Conservation (phyloP, 768 basidiomycete species). For the Boletus subparvulus region DNA sequence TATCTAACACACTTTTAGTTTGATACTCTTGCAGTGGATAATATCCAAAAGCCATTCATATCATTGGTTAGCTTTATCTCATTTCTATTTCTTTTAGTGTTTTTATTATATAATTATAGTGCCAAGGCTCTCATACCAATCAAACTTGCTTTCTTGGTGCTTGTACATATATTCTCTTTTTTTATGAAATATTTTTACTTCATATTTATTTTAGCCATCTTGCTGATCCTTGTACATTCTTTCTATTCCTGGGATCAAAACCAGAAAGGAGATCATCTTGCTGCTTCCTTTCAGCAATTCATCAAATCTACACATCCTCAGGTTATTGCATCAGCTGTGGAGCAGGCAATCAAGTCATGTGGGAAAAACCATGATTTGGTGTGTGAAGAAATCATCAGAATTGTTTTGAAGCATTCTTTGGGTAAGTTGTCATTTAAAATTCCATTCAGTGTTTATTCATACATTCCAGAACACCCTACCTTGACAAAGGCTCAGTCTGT, state of each 20-base stretch:
- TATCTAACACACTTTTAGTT: no score
- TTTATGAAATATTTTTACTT: not conserved
- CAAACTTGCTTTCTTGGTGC: not conserved
- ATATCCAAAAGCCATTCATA: no score
- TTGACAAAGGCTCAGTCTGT: no score
- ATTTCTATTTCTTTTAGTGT: no score
- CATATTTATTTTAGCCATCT: not conserved
- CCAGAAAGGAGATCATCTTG: not conserved
- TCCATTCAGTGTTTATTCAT: not conserved
- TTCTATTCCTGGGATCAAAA: not conserved
- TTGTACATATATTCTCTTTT: not conserved
- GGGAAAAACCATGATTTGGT: not conserved
- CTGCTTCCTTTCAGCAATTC: not conserved
- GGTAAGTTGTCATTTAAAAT: not conserved
- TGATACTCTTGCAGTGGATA: no score
- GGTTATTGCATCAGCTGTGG: not conserved
- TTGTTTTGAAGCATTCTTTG: not conserved
- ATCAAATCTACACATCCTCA: not conserved
- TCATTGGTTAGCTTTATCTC: no score
- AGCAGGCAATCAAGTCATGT: not conserved
- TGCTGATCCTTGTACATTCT: not conserved
- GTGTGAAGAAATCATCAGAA: not conserved
- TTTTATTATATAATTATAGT: no score
- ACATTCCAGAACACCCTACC: not conserved
- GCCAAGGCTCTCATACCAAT: not conserved